Percentiles rank a stretch among this genome's conserved stretches.
Conservation (phyloP, 306 rosid genomes). For the Cicer chorassanicum region DNA sequence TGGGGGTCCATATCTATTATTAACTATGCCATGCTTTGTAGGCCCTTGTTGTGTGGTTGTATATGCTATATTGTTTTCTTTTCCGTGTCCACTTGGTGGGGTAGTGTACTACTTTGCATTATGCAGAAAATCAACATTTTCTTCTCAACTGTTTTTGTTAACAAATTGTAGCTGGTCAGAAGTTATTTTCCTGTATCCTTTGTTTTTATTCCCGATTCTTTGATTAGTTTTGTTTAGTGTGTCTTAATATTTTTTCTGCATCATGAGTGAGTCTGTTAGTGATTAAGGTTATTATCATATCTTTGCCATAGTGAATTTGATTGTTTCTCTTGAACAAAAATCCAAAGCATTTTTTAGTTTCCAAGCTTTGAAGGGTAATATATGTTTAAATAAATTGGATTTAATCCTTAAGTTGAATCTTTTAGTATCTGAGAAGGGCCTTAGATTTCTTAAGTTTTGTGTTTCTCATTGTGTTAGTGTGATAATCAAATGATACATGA, state of each 20-base stretch:
- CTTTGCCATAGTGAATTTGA: conserved; percentile 14
- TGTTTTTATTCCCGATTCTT: conserved; percentile 23
- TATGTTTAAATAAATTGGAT: neutral
- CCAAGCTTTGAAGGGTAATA: conserved; percentile 4
- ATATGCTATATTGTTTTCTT: conserved; percentile 50
- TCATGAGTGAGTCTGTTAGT: conserved; percentile 10
- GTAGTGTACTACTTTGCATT: conserved; percentile 47
- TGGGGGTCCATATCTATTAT: conserved; percentile 65
- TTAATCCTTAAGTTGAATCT: conserved; percentile 5
- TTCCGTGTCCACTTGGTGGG: conserved; percentile 54
- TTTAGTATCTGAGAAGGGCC: neutral
- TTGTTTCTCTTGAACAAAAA: conserved; percentile 33
- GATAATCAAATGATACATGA: conserved; percentile 1
- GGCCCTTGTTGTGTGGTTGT: conserved; percentile 69
- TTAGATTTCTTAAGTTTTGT: neutral
- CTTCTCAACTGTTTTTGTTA: conserved; percentile 38
- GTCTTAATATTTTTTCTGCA: conserved; percentile 34
- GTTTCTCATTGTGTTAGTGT: neutral
- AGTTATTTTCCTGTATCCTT: conserved; percentile 21
- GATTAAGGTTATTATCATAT: conserved; percentile 2
- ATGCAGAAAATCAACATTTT: conserved; percentile 44
- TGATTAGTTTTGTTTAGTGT: conserved; percentile 15
- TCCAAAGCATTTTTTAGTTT: conserved; percentile 1
- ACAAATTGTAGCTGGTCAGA: conserved; percentile 30
- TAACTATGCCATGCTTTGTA: conserved; percentile 58